Evolutionary conservation across 306 rosid genomes (phyloP).

Genomic region (Cotoneaster glaucophyllus): DNA sequence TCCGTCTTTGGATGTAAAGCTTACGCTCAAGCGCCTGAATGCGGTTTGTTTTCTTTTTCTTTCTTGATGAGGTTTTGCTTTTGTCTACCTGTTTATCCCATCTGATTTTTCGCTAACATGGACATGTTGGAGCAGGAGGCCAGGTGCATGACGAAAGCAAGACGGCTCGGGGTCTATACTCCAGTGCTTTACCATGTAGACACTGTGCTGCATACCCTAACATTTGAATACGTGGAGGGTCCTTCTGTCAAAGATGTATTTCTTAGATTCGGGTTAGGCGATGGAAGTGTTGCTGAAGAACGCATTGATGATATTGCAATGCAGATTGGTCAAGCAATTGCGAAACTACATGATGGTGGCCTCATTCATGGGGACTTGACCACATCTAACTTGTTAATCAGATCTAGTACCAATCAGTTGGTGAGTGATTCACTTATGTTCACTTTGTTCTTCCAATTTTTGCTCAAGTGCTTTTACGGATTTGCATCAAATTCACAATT

Average conservation of each 20-base stretch:
- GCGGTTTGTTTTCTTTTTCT: slow-evolving; percentile 42
- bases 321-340: slow-evolving; percentile 79
- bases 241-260: slow-evolving; percentile 67
- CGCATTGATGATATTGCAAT: slow-evolving; percentile 46
- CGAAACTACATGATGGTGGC: slow-evolving; percentile 78
- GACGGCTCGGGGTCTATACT: slow-evolving; percentile 72
- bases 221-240: slow-evolving; percentile 72
- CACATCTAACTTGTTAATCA: slow-evolving; percentile 76
- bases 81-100: neutral
- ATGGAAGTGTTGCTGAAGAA: slow-evolving; percentile 32
- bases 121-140: slow-evolving; percentile 60
- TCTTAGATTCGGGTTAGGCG: slow-evolving; percentile 53
- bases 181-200: slow-evolving; percentile 65
- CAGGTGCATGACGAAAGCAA: slow-evolving; percentile 90
- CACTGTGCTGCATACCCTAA: slow-evolving; percentile 53
- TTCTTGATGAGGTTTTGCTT: neutral
- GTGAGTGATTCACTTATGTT: slow-evolving; percentile 35
- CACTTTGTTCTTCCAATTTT: slow-evolving; percentile 3
- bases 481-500: slow-evolving; percentile 6
- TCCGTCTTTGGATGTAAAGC: slow-evolving; percentile 81
- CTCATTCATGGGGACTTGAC: slow-evolving; percentile 84
- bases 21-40: slow-evolving; percentile 72
- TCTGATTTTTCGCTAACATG: neutral
- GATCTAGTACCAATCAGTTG: slow-evolving; percentile 48
- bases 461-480: slow-evolving; percentile 8